Base-by-base conservation (phyloP, 768 basidiomycete genomes). In the Mrakia blollopis region DNA sequence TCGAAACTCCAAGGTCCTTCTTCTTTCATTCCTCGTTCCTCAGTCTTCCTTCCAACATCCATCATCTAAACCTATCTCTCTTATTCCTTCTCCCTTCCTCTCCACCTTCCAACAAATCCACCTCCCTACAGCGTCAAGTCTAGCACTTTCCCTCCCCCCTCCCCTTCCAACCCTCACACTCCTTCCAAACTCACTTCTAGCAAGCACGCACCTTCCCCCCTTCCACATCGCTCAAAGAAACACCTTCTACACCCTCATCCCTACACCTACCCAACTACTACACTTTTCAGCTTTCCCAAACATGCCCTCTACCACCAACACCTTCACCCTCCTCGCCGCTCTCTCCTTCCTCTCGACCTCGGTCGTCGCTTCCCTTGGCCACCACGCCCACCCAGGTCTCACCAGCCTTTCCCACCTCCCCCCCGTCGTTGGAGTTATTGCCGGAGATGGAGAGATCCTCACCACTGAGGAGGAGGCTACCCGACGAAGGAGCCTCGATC, bases 351-450 rank as follows among this genome's bases (percentile, higher is more conserved):
- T 72, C 47, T 57, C 76, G 23, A 47, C 71, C 32, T 44, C 60
- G 35, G 69, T 67, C 32, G 35, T 77, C 62, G 76, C 76, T 18
- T 71, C 76, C 21, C 70, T 77, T 63, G 77, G 77, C 62, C 77
- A 78, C 65, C 77, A 78, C 67, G 77, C 77, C 68, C 65, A 73
- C 65, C 60, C 77, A 30, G 72, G 60, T 28, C 35, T 78, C 30
- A 74, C 72, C n/a, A n/a, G 35, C n/a, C 77, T 78, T 54, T 69
- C 65, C 62, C 77, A 78, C 57, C 73, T 78, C 35, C 77, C 77
- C 23, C 35, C 50, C 57, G 47, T 77, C 32, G 76, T 65, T 32
- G 76, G 68, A 28, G 25, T 39, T 39, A 21, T 73, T 72, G 18
- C 39, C 18, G 35, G n/a, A 5, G 21, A 50, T n/a, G 73, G 72